Evolutionary conservation across 495 filamentous ascomycete genomes (phyloP), one percentile per base, ranked within the genome.

Genomic region (Daldinia loculata): DNA sequence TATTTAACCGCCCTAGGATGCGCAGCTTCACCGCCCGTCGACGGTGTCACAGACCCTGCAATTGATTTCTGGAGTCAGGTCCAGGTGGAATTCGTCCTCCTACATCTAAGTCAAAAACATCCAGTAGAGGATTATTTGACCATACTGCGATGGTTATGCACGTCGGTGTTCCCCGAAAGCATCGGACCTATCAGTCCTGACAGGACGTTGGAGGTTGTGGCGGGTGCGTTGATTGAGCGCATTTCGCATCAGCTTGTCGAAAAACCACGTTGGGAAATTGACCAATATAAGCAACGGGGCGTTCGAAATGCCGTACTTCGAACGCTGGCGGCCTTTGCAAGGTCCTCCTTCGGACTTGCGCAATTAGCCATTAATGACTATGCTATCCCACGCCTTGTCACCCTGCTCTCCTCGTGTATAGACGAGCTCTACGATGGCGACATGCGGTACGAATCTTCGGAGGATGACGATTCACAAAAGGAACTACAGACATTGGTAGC

Each of bases 371-470:
- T 70, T 3, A 81, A 78, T 64, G 74, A 80, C 15, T 76, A 77
- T 32, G 77, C 80, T 6, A 79, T 84, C 11, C 80, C 82, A 8
- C 76, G 81, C 4, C 60, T 83, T 1, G 81, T 80, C 2, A 78
- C 79, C 1, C 63, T 78, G 0, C 67, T 84, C 38, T 79, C 74
- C 29, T 80, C 76, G 61, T 79, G 78, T 22, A 77, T 85, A 52
- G 82, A 84, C 55, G 72, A 76, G 62, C 75, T 84, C 24, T 84
- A 84, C 67, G 79, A 85, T 43, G 67, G 77, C 15, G 80, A 84
- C 38, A 63, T 75, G 64, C 71, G 69, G 11, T 71, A 76, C 32
- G 65, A 73, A 36, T 61, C 70, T 62, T 39, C 65, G 3, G 70
- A 62, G 3, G 52, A 63, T 6, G 70, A 77, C 27, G 65, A 41